A percentile compares a stretch with the other conserved stretches of the same genome.
Evolutionary conservation across 2,329 filamentous ascomycete genomes (phyloP).

Genomic region (Endothia cerciana): DNA sequence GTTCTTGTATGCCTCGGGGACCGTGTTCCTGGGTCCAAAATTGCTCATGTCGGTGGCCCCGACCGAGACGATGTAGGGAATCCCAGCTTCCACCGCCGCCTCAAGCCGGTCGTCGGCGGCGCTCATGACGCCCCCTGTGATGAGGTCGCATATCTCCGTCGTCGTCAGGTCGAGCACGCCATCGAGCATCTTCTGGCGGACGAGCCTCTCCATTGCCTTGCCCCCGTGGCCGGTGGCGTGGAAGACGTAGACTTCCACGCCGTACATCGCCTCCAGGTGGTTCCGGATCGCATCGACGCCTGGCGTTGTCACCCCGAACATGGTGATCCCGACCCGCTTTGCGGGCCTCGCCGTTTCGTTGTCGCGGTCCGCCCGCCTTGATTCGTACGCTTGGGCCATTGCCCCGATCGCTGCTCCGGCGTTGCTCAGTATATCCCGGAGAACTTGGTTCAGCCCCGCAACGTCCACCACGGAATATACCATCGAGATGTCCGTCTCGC

Average conservation of each 20-base stretch:
- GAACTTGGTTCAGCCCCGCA: constrained; percentile 64
- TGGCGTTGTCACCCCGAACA: constrained; percentile 77
- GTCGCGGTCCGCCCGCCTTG: constrained; percentile 17
- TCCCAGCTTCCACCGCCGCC: constrained; percentile 58
- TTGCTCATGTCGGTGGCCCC: constrained; percentile 66
- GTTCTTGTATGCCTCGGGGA: constrained; percentile 57
- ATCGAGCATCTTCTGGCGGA: constrained; percentile 61
- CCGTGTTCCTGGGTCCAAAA: constrained; percentile 59
- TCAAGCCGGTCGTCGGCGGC: constrained; percentile 61
- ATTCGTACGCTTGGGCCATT: constrained; percentile 55
- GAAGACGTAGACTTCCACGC: constrained; percentile 66
- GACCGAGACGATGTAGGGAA: constrained; percentile 55
- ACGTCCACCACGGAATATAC: constrained; percentile 75
- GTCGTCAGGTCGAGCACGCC: constrained; percentile 74
- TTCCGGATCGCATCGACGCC: constrained; percentile 60
- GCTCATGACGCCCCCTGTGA: constrained; percentile 66
- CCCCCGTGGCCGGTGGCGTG: constrained; percentile 69
- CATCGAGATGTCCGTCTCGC: constrained; percentile 69
- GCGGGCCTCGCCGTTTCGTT: constrained; percentile 4
- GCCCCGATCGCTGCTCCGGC: constrained; percentile 64
- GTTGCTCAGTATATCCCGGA: constrained; percentile 63
- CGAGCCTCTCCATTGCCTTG: constrained; percentile 68
- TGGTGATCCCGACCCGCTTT: constrained; percentile 65
- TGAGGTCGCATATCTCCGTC: constrained; percentile 67
- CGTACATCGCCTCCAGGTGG: constrained; percentile 49